Conservation (phyloP, 164 flowering plant genomes). For the Paratinospora sagittata region DNA sequence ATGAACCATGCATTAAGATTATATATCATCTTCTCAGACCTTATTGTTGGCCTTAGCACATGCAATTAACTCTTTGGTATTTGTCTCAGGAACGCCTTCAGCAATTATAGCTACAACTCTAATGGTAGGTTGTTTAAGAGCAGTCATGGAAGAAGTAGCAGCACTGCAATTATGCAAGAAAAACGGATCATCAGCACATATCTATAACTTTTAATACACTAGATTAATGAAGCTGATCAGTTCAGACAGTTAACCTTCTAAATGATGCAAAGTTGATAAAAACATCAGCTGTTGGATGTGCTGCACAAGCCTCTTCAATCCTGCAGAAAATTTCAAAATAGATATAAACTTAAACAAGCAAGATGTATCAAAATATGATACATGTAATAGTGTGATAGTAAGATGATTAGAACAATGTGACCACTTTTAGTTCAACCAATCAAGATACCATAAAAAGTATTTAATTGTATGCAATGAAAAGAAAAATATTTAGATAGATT, state of each 20-base stretch:
- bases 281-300: constrained; percentile 99
- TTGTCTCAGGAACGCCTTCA: constrained; percentile 97
- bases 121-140: constrained; percentile 92
- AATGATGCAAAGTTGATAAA: constrained; percentile 96
- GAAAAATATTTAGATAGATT: not conserved
- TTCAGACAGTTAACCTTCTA: constrained; percentile 55
- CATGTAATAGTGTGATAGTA: too few species aligned
- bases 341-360: not conserved
- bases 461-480: not conserved
- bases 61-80: constrained; percentile 92
- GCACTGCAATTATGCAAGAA: constrained; percentile 52
- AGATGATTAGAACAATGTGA: not conserved
- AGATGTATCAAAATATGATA: too few species aligned
- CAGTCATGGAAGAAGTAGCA: constrained; percentile 91
- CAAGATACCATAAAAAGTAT: not conserved
- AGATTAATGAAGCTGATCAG: not conserved
- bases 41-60: constrained; percentile 91
- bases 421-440: not conserved
- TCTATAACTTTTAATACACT: not conserved
- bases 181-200: constrained; percentile 5
- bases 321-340: constrained; percentile 35
- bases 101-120: constrained; percentile 96
- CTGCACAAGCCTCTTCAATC: constrained; percentile 85
- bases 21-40: constrained; percentile 36
- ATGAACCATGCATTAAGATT: not conserved